Evolutionary conservation across 2,329 filamentous ascomycete genomes (phyloP).

Genomic region (Pezicula radicicola): DNA sequence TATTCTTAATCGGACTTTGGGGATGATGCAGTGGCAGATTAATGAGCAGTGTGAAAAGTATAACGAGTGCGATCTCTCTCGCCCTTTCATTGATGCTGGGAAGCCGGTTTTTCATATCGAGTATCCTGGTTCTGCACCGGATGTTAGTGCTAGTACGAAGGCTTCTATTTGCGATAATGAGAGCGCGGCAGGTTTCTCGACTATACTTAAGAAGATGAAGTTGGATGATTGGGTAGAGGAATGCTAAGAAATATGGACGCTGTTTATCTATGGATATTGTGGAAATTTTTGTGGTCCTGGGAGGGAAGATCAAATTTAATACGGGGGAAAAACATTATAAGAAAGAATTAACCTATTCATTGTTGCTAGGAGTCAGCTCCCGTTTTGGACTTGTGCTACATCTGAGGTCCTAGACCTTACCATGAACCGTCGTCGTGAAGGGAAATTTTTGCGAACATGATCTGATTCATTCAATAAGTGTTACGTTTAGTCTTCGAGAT

Average conservation of each 20-base stretch:
- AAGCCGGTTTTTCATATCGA: slow-evolving; percentile 74
- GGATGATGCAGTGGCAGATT: slow-evolving; percentile 60
- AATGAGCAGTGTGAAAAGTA: slow-evolving; percentile 68
- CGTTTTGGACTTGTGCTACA: too few relatives aligned
- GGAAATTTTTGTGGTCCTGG: too few relatives aligned
- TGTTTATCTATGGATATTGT: too few relatives aligned
- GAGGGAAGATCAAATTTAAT: too few relatives aligned
- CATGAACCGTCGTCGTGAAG: too few relatives aligned
- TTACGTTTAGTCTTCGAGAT: too few relatives aligned
- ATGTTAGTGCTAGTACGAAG: slow-evolving; percentile 5
- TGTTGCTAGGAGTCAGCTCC: too few relatives aligned
- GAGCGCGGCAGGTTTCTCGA: background rate
- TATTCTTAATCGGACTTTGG: slow-evolving; percentile 48
- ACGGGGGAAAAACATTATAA: too few relatives aligned
- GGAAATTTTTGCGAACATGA: too few relatives aligned
- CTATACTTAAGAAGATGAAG: slow-evolving; percentile 1
- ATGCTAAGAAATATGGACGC: background rate
- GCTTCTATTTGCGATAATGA: background rate
- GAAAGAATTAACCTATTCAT: too few relatives aligned
- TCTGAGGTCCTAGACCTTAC: too few relatives aligned
- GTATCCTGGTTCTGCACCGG: slow-evolving; percentile 44
- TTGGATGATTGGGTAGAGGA: background rate
- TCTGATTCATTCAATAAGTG: too few relatives aligned
- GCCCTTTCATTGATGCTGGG: slow-evolving; percentile 51
- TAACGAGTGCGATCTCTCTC: slow-evolving; percentile 55